These are phyloP conservation scores for Trifolium dubium DNA, from an alignment of 306 rosid species.

Conservation along the genomic window DNA sequence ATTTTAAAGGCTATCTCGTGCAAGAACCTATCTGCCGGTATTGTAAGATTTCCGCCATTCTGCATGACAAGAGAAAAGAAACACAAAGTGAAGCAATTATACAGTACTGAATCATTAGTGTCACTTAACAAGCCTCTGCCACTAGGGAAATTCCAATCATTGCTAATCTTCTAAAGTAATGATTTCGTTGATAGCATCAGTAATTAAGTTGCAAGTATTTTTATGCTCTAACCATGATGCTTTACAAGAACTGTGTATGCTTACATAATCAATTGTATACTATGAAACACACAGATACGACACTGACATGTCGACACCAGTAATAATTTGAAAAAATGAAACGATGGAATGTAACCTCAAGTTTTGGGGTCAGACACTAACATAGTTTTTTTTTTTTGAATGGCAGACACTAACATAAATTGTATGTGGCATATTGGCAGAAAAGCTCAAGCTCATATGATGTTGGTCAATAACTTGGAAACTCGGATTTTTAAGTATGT, in stretches of 20 bases:
- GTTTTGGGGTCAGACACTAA: no score
- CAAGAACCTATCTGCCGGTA: constrained; percentile 93
- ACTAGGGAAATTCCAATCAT: not conserved
- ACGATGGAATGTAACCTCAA: no score
- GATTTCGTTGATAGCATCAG: constrained; percentile 4
- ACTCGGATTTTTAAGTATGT: not conserved
- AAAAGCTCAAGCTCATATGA: constrained; percentile 14
- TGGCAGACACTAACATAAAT: no score
- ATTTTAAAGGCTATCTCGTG: constrained; percentile 95
- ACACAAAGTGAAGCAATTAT: constrained; percentile 10
- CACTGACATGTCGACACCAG: no score
- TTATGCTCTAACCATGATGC: constrained; percentile 4
- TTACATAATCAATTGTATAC: constrained; percentile 13
- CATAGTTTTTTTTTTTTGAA: no score
- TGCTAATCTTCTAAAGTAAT: constrained; percentile 13
- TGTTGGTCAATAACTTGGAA: constrained; percentile 31
- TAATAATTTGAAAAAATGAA: no score
- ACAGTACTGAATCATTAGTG: not conserved
- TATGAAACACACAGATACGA: no score
- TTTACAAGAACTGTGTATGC: not conserved
- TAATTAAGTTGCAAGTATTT: constrained; percentile 7
- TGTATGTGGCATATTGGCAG: constrained; percentile 5
- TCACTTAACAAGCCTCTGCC: not conserved
- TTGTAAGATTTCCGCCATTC: constrained; percentile 80
- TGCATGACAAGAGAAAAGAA: constrained; percentile 44